Conservation (phyloP, 495 filamentous ascomycete species). For the Aspergillus heteromorphus region DNA sequence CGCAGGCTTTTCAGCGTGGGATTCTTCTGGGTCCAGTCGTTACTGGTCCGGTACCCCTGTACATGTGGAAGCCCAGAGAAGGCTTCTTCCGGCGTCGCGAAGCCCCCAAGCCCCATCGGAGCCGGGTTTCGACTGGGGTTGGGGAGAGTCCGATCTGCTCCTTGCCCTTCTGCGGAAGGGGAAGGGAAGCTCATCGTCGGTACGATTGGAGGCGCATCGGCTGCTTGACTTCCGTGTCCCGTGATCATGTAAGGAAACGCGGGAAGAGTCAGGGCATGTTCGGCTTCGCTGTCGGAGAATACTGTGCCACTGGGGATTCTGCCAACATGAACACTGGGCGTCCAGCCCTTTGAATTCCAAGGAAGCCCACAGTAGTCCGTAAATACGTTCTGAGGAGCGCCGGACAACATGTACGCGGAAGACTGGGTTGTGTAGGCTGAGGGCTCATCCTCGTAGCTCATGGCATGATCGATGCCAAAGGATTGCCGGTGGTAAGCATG, state of each 20-base stretch:
- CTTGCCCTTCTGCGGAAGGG: slow-evolving; percentile 19
- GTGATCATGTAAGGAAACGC: slow-evolving; percentile 28
- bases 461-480: slow-evolving; percentile 17
- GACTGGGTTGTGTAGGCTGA: slow-evolving; percentile 23
- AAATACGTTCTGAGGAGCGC: slow-evolving; percentile 17
- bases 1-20: slow-evolving; percentile 1
- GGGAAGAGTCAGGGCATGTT: slow-evolving; percentile 18
- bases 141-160: slow-evolving; percentile 34
- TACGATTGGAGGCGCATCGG: slow-evolving; percentile 16
- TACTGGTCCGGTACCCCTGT: slow-evolving; percentile 4
- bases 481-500: slow-evolving; percentile 19
- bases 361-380: slow-evolving; percentile 24
- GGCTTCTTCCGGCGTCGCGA: slow-evolving; percentile 13
- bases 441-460: slow-evolving; percentile 31
- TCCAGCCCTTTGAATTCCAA: slow-evolving; percentile 26
- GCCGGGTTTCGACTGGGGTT: slow-evolving; percentile 24
- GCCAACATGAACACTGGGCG: slow-evolving; percentile 13
- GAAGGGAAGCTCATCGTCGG: slow-evolving; percentile 20
- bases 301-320: slow-evolving; percentile 17
- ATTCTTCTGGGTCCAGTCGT: slow-evolving; percentile 13
- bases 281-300: slow-evolving; percentile 26
- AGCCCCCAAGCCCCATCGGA: slow-evolving; percentile 6
- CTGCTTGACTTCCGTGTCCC: slow-evolving; percentile 17
- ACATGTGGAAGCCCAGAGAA: slow-evolving; percentile 12
- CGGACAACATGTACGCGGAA: slow-evolving; percentile 27